Conservation (phyloP, 495 filamentous ascomycete species). For the Paragyromitra xinjiangensis region DNA sequence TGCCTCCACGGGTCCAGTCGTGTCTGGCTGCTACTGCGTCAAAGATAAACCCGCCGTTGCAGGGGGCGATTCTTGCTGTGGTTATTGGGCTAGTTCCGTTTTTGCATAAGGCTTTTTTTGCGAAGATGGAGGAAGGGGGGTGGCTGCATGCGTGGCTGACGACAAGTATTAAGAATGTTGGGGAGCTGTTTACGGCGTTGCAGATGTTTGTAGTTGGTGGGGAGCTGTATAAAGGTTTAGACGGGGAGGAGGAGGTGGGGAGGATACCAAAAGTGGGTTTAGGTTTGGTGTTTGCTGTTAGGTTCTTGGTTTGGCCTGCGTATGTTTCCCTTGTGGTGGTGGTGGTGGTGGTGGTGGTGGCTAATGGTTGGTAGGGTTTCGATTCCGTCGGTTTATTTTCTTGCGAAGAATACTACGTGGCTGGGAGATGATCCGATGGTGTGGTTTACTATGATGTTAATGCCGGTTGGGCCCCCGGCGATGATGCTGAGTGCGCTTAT, state of each 20-base stretch:
- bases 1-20: conserved; percentile 59
- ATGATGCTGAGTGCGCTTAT: conserved; percentile 74
- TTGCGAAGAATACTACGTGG: conserved; percentile 68
- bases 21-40: conserved; percentile 62
- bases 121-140: conserved; percentile 69
- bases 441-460: conserved; percentile 81
- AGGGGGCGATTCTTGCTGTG: conserved; percentile 71
- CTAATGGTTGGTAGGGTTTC: conserved; percentile 55
- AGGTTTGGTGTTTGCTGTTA: conserved; percentile 66
- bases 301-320: conserved; percentile 74
- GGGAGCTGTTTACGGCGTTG: conserved; percentile 73
- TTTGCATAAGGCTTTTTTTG: conserved; percentile 74
- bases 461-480: conserved; percentile 76
- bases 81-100: conserved; percentile 70
- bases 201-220: conserved; percentile 79
- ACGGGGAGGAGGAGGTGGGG: conserved; percentile 64
- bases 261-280: conserved; percentile 64
- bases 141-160: conserved; percentile 78
- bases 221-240: conserved; percentile 67
- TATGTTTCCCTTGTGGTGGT: conserved; percentile 55
- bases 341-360: background rate
- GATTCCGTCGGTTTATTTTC: conserved; percentile 68
- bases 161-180: conserved; percentile 70
- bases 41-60: conserved; percentile 72
- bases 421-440: conserved; percentile 73